Base-by-base conservation (phyloP, 83 land plant genomes). In the Thuja plicata region DNA sequence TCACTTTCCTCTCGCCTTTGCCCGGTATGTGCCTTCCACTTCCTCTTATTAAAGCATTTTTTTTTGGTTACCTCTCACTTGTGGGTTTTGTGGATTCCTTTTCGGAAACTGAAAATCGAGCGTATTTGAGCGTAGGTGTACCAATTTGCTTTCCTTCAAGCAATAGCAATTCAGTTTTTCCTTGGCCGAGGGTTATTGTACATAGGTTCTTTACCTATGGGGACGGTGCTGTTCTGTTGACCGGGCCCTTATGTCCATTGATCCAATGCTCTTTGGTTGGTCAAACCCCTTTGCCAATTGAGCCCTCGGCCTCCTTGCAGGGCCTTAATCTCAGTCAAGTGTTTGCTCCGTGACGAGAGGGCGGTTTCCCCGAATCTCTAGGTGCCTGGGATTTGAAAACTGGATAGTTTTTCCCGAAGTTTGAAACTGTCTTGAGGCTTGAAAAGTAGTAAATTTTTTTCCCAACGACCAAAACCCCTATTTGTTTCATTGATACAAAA, bases 1-100 rank as follows among this genome's bases (percentile, higher is more conserved):
- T 98, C 88, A 93, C 96, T 91, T 98, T 97, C 89, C 95, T 98
- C 71, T 85, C 91, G 37, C 99, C 98, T 8, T 90, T 97, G 70
- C 99, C 98, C 89, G 99, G 97, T 97, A 86, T 27, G n/a, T 35
- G 35, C 8, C 40, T 79, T 79, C 45, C 83, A 5, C 24, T 79
- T 37, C 8, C 19, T 35, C 83, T 37, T 16, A 3, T 19, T 12
- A 13, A 54, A 38, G 17, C 55, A 52, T 52, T 52, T 74, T 76
- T 76, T 88, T 13, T 40, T 43, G 45, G 16, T 21, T 35, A n/a
- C 35, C 3, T 17, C 88, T n/a, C 17, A 24, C 19, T 13, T 79
- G 40, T 19, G 6, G 30, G 3, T 79, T 16, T 79, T 35, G 16
- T 8, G 6, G 37, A 37, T 79, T 17, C 10, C 19, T 8, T 79